Conservation (phyloP, 2,329 filamentous ascomycete genomes). For the Huntiella moniliformis region DNA sequence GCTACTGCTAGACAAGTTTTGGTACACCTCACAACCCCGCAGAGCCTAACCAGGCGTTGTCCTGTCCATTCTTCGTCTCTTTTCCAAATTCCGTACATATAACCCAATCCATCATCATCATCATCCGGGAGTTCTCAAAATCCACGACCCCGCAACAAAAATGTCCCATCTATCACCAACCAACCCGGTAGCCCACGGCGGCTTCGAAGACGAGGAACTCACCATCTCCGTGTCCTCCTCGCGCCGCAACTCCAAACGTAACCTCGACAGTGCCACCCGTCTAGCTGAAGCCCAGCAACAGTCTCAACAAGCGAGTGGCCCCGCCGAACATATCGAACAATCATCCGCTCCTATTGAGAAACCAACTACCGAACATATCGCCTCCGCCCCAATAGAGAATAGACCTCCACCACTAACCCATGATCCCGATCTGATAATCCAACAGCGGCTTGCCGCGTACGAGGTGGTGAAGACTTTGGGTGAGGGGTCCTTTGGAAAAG, state of each 20-base stretch:
- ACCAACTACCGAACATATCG: constrained; percentile 12
- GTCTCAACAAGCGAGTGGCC: not conserved
- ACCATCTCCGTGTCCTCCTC: constrained; percentile 55
- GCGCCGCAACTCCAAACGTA: constrained; percentile 18
- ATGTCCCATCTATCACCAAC: too few species aligned
- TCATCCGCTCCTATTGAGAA: not conserved
- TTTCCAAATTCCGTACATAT: too few species aligned
- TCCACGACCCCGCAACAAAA: too few species aligned
- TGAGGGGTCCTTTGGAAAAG: constrained; percentile 95
- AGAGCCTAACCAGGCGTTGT: too few species aligned
- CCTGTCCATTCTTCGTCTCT: too few species aligned
- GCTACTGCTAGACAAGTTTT: too few species aligned
- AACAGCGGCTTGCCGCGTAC: constrained; percentile 82
- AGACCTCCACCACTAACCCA: constrained; percentile 19
- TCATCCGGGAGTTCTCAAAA: too few species aligned
- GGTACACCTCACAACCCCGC: too few species aligned
- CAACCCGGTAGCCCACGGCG: constrained; percentile 13
- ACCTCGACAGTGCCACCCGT: constrained; percentile 7
- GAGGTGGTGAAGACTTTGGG: constrained; percentile 77
- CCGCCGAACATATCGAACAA: not conserved
- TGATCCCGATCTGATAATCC: constrained; percentile 28
- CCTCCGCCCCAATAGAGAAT: constrained; percentile 18
- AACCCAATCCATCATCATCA: too few species aligned
- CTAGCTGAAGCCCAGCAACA: constrained; percentile 8
- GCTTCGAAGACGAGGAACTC: constrained; percentile 65